Evolutionary conservation across 2,329 filamentous ascomycete species (phyloP).

Genomic region (Stachybotrys echinatus): DNA sequence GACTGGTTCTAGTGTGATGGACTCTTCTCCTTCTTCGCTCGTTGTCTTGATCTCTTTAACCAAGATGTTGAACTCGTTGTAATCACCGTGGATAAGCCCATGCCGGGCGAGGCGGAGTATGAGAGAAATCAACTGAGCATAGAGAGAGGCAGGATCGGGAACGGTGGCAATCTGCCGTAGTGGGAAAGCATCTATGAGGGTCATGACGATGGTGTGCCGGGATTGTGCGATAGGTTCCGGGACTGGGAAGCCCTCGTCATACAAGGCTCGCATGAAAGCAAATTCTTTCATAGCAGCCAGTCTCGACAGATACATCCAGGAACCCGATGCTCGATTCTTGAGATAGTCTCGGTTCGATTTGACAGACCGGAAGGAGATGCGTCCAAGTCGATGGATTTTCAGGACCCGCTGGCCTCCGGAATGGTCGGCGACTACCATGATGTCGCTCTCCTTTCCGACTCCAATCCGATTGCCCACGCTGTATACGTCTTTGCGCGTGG

Average conservation of each 20-base stretch:
- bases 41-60: constrained; percentile 65
- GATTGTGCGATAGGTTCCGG: constrained; percentile 85
- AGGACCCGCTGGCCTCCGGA: constrained; percentile 73
- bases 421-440: constrained; percentile 84
- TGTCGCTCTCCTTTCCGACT: constrained; percentile 96
- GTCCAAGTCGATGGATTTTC: constrained; percentile 92
- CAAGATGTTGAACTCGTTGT: constrained; percentile 98
- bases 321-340: constrained; percentile 69
- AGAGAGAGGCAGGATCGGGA: constrained; percentile 77
- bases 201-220: constrained; percentile 95
- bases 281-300: constrained; percentile 92
- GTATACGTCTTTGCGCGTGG: constrained; percentile 75
- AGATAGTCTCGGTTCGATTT: constrained; percentile 96
- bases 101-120: constrained; percentile 79
- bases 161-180: constrained; percentile 82
- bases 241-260: constrained; percentile 81
- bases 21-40: constrained; percentile 34
- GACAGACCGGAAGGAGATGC: constrained; percentile 94
- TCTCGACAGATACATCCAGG: constrained; percentile 97
- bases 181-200: constrained; percentile 85
- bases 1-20: constrained; percentile 62
- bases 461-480: constrained; percentile 92
- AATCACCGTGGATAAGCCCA: constrained; percentile 94
- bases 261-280: constrained; percentile 85
- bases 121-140: constrained; percentile 83